Evolutionary conservation across 768 basidiomycete genomes (phyloP), one percentile per base, ranked within the genome.

Genomic region (Bullera alba): DNA sequence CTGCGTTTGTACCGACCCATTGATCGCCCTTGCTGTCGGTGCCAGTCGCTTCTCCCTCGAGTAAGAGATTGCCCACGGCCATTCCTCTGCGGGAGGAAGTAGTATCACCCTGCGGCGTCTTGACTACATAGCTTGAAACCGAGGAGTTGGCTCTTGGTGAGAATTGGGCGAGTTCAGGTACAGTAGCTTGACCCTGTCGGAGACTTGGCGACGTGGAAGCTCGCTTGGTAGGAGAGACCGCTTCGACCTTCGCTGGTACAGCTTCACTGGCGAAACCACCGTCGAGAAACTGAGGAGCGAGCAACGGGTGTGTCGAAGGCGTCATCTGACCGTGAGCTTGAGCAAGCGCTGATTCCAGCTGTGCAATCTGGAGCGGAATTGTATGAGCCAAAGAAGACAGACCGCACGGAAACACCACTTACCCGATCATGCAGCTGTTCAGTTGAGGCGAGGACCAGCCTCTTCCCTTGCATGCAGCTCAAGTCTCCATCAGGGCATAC

Each of bases 401-500:
- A n/a, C n/a, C n/a, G n/a, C n/a, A n/a, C n/a, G n/a, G 12, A 27
- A 4, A 22, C 34, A 8, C 2, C 8, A 46, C 51, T 35, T 19
- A 54, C 51, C 25, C 66, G 34, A 26, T 68, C 58, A 32, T 68
- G 66, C 5, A 68, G 61, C 25, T 65, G 53, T 45, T 68, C 66
- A 15, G 66, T 68, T 4, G 63, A 63, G 3, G 66, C 66, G 22
- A 68, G 57, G 22, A 68, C 66, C 5, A 68, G 44, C 36, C 66
- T 56, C 46, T 68, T 68, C 17, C 66, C 66, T 28, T 65, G 61
- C 66, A 68, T 68, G 46, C 66, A 68, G 35, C 60, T 61, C 21
- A 68, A 45, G 43, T 68, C 66, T 3, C 60, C 60, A 51, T 68
- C 66, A 4, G 66, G 66, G 37, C 66, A 68, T 5, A 60, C 66